These are phyloP conservation scores for Cucumis hystrix DNA, from an alignment of 306 rosid genomes.

Conservation along the genomic window DNA sequence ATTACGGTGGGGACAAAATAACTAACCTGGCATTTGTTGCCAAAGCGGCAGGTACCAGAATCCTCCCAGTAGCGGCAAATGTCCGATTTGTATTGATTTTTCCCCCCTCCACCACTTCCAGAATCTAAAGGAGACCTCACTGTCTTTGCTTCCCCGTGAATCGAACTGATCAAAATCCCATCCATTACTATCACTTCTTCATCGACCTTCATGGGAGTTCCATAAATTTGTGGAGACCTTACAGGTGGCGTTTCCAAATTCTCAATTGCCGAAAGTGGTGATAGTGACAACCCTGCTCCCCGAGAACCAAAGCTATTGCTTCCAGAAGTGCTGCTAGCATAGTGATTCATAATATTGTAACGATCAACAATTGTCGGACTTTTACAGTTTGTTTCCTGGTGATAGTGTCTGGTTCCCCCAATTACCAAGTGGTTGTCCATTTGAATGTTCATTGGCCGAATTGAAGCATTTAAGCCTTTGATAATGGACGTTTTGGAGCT, in stretches of 20 bases:
- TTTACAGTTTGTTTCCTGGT: slow-evolving; percentile 12
- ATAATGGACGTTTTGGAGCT: neutral
- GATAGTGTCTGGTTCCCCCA: slow-evolving; percentile 23
- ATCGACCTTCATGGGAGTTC: slow-evolving; percentile 35
- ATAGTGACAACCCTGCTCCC: slow-evolving; percentile 10
- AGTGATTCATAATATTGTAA: slow-evolving; percentile 4
- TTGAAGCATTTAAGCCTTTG: slow-evolving; percentile 1
- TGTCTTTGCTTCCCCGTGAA: slow-evolving; percentile 15
- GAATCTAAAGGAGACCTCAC: slow-evolving; percentile 27
- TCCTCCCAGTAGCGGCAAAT: slow-evolving; percentile 34
- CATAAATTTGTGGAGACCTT: slow-evolving; percentile 26
- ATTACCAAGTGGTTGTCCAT: slow-evolving; percentile 10
- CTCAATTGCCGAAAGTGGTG: slow-evolving; percentile 41
- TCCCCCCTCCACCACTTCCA: slow-evolving; percentile 8
- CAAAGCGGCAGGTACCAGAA: slow-evolving; percentile 29
- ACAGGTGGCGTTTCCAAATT: slow-evolving; percentile 19
- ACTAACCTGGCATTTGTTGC: slow-evolving; percentile 44
- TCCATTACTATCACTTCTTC: slow-evolving; percentile 60
- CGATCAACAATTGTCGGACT: slow-evolving; percentile 25
- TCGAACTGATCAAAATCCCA: slow-evolving; percentile 32
- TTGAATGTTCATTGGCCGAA: slow-evolving; percentile 13
- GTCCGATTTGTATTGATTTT: slow-evolving; percentile 20
- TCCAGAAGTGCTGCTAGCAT: slow-evolving; percentile 7
- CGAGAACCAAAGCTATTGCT: slow-evolving; percentile 5
- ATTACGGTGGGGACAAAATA: neutral